These are phyloP conservation scores for Panicum hallii DNA, from an alignment of 202 grass and related monocot species.

Conservation along the genomic window DNA sequence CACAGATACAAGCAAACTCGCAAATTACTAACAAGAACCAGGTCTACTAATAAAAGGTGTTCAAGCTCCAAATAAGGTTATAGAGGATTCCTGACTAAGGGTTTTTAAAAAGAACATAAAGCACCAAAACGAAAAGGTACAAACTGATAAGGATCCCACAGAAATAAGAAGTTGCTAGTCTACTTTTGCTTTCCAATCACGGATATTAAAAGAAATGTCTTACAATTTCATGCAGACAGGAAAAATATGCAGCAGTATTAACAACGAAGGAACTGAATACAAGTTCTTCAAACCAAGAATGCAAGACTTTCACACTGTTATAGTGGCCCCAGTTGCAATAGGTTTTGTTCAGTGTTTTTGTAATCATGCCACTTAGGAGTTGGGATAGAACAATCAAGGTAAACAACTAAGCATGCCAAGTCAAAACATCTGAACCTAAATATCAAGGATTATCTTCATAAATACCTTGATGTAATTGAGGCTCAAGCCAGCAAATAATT, in stretches of 20 bases:
- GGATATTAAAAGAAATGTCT: not conserved
- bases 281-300: not conserved
- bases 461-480: conserved; percentile 98
- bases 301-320: not conserved
- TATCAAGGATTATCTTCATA: not conserved
- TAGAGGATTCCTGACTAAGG: not conserved
- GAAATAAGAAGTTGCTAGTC: not conserved
- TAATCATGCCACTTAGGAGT: not conserved
- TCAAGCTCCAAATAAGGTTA: not conserved
- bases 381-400: not conserved
- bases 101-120: conserved; percentile 17
- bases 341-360: not conserved
- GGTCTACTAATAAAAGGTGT: not conserved
- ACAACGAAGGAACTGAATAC: not conserved
- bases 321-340: not conserved
- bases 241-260: not conserved
- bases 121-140: not conserved
- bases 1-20: not conserved
- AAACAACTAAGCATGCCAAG: conserved; percentile 1
- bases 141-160: not conserved
- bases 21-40: not conserved
- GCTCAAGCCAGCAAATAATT: conserved; percentile 95
- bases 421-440: not conserved
- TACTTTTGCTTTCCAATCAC: not conserved
- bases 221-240: not conserved